A percentile compares a stretch with the other conserved stretches of the same genome.
phyloP scores from a whole-genome alignment of 148 eudicot genomes.

The Fagopyrum esculentum region DNA sequence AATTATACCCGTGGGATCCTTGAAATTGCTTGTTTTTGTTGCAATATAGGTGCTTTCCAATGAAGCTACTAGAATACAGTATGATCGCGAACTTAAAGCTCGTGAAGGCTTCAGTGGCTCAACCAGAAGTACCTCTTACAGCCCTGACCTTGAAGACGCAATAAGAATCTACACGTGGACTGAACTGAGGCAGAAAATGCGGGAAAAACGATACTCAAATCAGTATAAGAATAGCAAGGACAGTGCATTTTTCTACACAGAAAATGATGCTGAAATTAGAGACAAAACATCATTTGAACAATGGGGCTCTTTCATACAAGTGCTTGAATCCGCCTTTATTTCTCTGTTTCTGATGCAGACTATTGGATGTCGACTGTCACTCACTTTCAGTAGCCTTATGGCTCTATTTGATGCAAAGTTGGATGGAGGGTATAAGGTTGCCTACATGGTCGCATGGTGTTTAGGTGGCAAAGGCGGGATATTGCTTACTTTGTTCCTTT shows the following conservation, averaged over 20 bases:
- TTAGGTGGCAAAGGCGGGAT: slow-evolving; percentile 74
- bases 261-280: slow-evolving; percentile 31
- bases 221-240: slow-evolving; percentile 25
- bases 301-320: slow-evolving; percentile 58
- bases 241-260: slow-evolving; percentile 29
- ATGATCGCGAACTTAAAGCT: slow-evolving; percentile 42
- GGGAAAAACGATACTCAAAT: slow-evolving; percentile 32
- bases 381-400: slow-evolving; percentile 58
- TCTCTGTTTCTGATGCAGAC: slow-evolving; percentile 66
- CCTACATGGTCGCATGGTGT: slow-evolving; percentile 63
- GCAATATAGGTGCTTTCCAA: slow-evolving; percentile 48
- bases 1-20: not conserved
- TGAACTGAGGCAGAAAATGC: slow-evolving; percentile 44
- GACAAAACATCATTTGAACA: slow-evolving; percentile 26
- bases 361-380: slow-evolving; percentile 48
- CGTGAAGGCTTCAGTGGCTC: slow-evolving; percentile 23
- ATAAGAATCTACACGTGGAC: slow-evolving; percentile 47
- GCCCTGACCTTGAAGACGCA: slow-evolving; percentile 44
- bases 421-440: slow-evolving; percentile 74
- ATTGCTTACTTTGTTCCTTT: slow-evolving; percentile 65
- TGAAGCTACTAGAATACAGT: slow-evolving; percentile 49
- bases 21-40: slow-evolving; percentile 6
- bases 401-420: slow-evolving; percentile 60
- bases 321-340: slow-evolving; percentile 58
- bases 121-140: slow-evolving; percentile 25